Percentiles rank a stretch among this genome's conserved stretches.
These are phyloP conservation scores for Dactylorhiza incarnata DNA, from an alignment of 106 monocot species.

Conservation along the genomic window DNA sequence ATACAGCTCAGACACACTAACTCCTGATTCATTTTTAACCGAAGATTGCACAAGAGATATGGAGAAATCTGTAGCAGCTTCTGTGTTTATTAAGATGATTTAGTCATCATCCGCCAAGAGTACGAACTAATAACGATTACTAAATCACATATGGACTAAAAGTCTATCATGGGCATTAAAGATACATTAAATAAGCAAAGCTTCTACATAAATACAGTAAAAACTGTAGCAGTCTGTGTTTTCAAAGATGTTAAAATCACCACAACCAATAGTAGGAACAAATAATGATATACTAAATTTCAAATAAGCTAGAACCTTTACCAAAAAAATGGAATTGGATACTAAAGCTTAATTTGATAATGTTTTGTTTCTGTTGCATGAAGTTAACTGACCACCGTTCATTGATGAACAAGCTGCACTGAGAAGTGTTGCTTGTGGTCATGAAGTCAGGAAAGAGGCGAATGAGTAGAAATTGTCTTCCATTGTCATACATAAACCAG, in stretches of 20 bases:
- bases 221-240: not conserved
- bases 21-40: slow-evolving; percentile 59
- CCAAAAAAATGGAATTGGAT: not conserved
- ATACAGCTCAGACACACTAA: slow-evolving; percentile 61
- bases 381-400: not conserved
- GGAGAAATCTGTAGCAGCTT: slow-evolving; percentile 81
- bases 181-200: not conserved
- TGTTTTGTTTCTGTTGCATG: not conserved
- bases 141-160: not conserved
- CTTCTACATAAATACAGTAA: not conserved
- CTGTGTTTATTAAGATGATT: slow-evolving; percentile 25
- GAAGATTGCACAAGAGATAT: slow-evolving; percentile 68
- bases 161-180: not conserved
- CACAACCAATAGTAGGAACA: not conserved
- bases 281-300: not conserved
- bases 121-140: slow-evolving; percentile 5
- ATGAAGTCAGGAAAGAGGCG: not conserved
- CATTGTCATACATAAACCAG: not conserved
- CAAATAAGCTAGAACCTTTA: not conserved
- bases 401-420: not conserved
- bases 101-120: not conserved
- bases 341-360: not conserved
- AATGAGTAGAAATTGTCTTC: not conserved
- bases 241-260: not conserved
- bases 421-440: not conserved